These are phyloP conservation scores for Chrysanthemum lavandulifolium DNA, from an alignment of 129 eudicot species.

Conservation along the genomic window DNA sequence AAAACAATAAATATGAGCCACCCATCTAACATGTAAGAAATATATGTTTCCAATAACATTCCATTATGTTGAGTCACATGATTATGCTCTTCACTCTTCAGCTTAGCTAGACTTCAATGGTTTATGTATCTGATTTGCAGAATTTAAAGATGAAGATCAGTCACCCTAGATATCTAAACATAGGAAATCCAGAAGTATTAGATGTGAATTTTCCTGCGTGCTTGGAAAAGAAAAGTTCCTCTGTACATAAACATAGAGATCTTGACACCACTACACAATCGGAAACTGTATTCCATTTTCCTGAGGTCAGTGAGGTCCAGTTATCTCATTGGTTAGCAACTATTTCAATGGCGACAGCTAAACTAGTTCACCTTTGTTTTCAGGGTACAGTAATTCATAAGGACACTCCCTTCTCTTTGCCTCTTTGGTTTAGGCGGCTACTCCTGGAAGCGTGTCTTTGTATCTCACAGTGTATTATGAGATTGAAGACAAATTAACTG, in stretches of 20 bases:
- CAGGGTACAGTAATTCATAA: slow-evolving; percentile 53
- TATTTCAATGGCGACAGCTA: slow-evolving; percentile 1
- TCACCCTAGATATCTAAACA: slow-evolving; percentile 70
- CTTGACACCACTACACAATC: slow-evolving; percentile 34
- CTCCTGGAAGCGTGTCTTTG: slow-evolving; percentile 69
- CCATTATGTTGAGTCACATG: slow-evolving; percentile 7
- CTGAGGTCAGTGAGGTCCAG: slow-evolving; percentile 59
- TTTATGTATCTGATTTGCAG: slow-evolving; percentile 45
- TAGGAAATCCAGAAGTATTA: slow-evolving; percentile 57
- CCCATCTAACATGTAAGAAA: background rate
- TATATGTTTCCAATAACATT: slow-evolving; percentile 9
- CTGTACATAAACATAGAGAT: slow-evolving; percentile 29
- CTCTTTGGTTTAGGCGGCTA: slow-evolving; percentile 95
- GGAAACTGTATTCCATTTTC: slow-evolving; percentile 50
- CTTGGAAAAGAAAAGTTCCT: slow-evolving; percentile 41
- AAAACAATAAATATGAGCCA: too few species aligned
- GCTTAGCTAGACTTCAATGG: background rate
- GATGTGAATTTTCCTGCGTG: slow-evolving; percentile 66
- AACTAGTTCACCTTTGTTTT: slow-evolving; percentile 17
- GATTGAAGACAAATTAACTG: slow-evolving; percentile 61
- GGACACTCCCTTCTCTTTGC: slow-evolving; percentile 62
- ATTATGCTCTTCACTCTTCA: slow-evolving; percentile 14
- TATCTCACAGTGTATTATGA: slow-evolving; percentile 71
- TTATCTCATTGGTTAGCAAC: background rate
- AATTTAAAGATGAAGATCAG: slow-evolving; percentile 84